Conservation (phyloP, 1,284 basidiomycete species). For the Malassezia yamatoensis region DNA sequence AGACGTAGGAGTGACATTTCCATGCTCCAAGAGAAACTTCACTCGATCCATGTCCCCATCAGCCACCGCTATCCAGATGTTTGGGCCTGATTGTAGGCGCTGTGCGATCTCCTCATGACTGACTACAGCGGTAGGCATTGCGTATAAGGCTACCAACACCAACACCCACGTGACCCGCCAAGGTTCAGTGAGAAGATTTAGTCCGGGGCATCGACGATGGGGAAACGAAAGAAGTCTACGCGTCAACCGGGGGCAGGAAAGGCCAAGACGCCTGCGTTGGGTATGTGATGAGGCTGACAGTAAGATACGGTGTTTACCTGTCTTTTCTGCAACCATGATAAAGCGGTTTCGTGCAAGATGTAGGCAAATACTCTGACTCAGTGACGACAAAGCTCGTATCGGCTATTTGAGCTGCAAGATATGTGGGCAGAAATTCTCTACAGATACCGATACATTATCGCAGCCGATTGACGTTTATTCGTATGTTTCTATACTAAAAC, state of each 20-base stretch:
- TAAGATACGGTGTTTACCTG: slow-evolving; percentile 49
- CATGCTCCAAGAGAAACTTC: slow-evolving; percentile 27
- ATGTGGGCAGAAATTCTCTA: slow-evolving; percentile 45
- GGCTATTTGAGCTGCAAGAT: slow-evolving; percentile 39
- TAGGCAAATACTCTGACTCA: slow-evolving; percentile 58
- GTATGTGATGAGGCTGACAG: slow-evolving; percentile 17
- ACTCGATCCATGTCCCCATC: slow-evolving; percentile 42
- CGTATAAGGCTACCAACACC: background rate
- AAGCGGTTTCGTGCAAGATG: slow-evolving; percentile 72
- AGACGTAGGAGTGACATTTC: slow-evolving; percentile 27
- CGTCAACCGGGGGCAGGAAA: slow-evolving; percentile 28
- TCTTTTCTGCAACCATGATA: slow-evolving; percentile 83
- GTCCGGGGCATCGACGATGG: slow-evolving; percentile 22
- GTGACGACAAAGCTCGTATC: slow-evolving; percentile 44
- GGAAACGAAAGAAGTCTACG: slow-evolving; percentile 35
- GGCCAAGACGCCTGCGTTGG: slow-evolving; percentile 32
- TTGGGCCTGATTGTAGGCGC: slow-evolving; percentile 17
- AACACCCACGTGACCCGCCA: slow-evolving; percentile 8
- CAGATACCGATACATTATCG: slow-evolving; percentile 58
- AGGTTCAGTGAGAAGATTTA: background rate
- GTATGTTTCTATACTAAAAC: slow-evolving; percentile 30
- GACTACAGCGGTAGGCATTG: background rate
- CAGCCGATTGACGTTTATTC: slow-evolving; percentile 83
- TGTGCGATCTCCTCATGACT: background rate
- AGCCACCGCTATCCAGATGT: slow-evolving; percentile 45